Evolutionary conservation across 805 yeast species (phyloP), one percentile per base, ranked within the genome.

Genomic region (Yamadazyma sp.): DNA sequence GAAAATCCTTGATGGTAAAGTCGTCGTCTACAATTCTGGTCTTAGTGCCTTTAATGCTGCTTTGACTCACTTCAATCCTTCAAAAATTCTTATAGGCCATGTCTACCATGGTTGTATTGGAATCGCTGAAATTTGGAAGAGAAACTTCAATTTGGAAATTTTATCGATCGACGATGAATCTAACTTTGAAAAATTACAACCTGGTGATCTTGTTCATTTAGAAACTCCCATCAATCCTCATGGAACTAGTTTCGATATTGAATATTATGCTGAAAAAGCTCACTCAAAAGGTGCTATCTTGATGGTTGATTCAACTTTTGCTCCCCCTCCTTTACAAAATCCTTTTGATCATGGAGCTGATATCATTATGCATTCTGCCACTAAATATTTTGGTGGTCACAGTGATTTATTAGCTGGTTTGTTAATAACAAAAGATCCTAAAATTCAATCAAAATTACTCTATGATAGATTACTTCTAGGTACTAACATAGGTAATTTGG

Each of bases 351-450:
- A 76, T 49, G 96, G 91, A 31, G 96, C 83, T 20, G 97, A 91
- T 57, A 62, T 87, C 45, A 79, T 91, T n/a, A 66, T 91, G 75
- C 96, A 89, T 58, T 86, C 96, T 1, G 96, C 88, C 1, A 89
- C 96, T 1, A 89, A 89, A 56, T 91, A 82, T 61, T 82, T 87
- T 52, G 96, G 95, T 25, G 97, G 98, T n/a, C 96, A 89, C 60
- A 85, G 95, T 5, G 97, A 89, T 56, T 63, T 88, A 27, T 65
- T 89, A 33, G 88, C 95, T 4, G 97, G 98, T 22, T 67, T 82
- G 9, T 60, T 88, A 13, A 77, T 80, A 13, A 79, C 84, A n/a
- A 80, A 81, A 52, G 76, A 76, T 40, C 45, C 51, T 7, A 58
- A 63, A 2, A 68, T 68, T 5, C 72, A 73, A 38, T 47, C 62